Evolutionary conservation across 1,284 basidiomycete genomes (phyloP), one percentile per base, ranked within the genome.

Genomic region (Ustilago crameri): DNA sequence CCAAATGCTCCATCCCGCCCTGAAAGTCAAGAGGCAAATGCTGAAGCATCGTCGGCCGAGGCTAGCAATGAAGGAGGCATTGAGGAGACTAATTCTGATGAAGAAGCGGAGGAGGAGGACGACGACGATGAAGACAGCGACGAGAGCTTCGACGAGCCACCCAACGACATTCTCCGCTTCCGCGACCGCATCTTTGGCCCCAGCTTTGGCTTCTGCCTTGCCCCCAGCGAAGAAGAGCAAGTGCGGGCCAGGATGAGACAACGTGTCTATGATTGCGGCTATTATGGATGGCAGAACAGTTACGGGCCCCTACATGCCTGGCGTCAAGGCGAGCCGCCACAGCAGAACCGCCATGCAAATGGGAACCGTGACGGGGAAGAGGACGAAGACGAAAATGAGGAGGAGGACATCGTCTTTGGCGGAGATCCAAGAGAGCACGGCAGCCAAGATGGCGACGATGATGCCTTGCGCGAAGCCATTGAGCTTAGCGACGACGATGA

Each of bases 221-320:
- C 57, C 7, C 59, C 67, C 35, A 56, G 60, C 52, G 61, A 70
- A 23, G 67, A 70, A 27, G 67, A 70, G 47, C 44, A 59, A 42
- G 65, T 60, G 1, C 56, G 71, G 10, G 63, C 66, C 3, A 51
- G 60, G 24, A 66, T 67, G 56, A 51, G 71, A 22, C 56, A 68
- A 15, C 57, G 57, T 14, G 61, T 68, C n/a, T 74, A 74, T 50
- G 71, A 74, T 26, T 56, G 66, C 7, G 67, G 66, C 37, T 46
- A 64, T 38, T 68, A 68, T 40, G 60, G 61, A 44, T 74, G 48
- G 48, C 48, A 54, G 48, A 74, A 74, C 30, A 58, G 53, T 17
- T 74, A 58, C 45, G 71, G 26, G 0, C 71, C 71, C 22, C 50
- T 74, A 2, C 65, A 74, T 37, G 51, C 56, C 20, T 74, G 65